These are phyloP conservation scores for Petunia axillaris DNA, from an alignment of 257 asterid genomes.

Conservation along the genomic window DNA sequence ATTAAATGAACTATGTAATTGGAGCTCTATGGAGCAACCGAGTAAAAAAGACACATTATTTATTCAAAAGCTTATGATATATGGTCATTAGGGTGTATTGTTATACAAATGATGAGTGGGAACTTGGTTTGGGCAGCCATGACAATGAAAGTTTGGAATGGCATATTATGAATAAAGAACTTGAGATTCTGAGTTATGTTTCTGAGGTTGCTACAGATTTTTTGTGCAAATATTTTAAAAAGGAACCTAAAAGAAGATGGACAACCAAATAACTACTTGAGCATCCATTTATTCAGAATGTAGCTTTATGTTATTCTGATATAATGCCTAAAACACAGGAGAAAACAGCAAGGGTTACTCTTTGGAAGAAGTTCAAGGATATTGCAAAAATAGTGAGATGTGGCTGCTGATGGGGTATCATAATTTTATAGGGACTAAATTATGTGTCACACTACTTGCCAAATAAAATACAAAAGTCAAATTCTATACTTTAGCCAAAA, in stretches of 20 bases:
- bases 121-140: neutral
- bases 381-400: too few species aligned
- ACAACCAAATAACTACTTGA: neutral
- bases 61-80: neutral
- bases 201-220: neutral
- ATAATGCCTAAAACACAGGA: too few species aligned
- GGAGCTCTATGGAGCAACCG: neutral
- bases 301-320: too few species aligned
- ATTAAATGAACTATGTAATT: neutral
- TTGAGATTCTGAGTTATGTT: neutral
- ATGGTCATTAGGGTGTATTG: neutral
- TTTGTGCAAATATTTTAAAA: constrained; percentile 21
- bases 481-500: too few species aligned
- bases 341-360: too few species aligned
- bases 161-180: neutral
- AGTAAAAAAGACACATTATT: neutral
- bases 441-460: too few species aligned
- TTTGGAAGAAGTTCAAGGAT: too few species aligned
- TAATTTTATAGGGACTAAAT: too few species aligned
- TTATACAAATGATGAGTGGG: constrained; percentile 25
- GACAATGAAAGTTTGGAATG: neutral
- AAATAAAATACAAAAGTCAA: too few species aligned
- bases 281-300: constrained; percentile 24
- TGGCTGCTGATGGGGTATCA: too few species aligned
- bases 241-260: constrained; percentile 19